Conservation (phyloP, 2,329 filamentous ascomycete species). For the Colletotrichum chlorophyti region DNA sequence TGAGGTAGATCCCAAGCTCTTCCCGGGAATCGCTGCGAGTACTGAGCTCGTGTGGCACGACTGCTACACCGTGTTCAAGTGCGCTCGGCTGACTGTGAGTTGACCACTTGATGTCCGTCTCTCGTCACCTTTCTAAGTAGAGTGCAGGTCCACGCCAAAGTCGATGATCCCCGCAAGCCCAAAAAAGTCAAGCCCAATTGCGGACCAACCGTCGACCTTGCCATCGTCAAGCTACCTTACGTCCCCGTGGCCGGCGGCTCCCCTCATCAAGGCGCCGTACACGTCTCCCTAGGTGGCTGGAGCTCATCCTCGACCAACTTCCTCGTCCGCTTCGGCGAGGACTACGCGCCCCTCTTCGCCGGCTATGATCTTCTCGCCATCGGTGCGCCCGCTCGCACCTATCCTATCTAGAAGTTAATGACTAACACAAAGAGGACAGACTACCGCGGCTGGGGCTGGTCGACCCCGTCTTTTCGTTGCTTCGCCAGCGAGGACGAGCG, state of each 20-base stretch:
- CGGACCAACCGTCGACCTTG: slow-evolving; percentile 6
- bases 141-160: slow-evolving; percentile 1
- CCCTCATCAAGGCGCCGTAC: background rate
- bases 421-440: background rate
- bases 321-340: slow-evolving; percentile 9
- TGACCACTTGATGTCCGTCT: too few species aligned
- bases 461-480: slow-evolving; percentile 6
- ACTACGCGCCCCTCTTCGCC: background rate
- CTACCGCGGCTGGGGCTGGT: slow-evolving; percentile 8
- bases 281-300: slow-evolving; percentile 11
- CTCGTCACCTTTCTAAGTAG: background rate
- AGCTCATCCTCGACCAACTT: slow-evolving; percentile 16
- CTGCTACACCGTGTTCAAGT: slow-evolving; percentile 9
- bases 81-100: background rate
- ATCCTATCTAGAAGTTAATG: too few species aligned
- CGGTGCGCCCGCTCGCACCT: background rate
- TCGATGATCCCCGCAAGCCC: slow-evolving; percentile 2
- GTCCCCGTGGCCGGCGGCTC: background rate
- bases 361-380: slow-evolving; percentile 14
- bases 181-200: slow-evolving; percentile 1
- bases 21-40: background rate
- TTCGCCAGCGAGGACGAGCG: slow-evolving; percentile 11
- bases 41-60: slow-evolving; percentile 10
- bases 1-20: background rate
- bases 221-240: slow-evolving; percentile 13